A percentile compares a stretch with the other conserved stretches of the same genome.
phyloP scores from a whole-genome alignment of 768 basidiomycete species.

The Pisolithus tinctorius region DNA sequence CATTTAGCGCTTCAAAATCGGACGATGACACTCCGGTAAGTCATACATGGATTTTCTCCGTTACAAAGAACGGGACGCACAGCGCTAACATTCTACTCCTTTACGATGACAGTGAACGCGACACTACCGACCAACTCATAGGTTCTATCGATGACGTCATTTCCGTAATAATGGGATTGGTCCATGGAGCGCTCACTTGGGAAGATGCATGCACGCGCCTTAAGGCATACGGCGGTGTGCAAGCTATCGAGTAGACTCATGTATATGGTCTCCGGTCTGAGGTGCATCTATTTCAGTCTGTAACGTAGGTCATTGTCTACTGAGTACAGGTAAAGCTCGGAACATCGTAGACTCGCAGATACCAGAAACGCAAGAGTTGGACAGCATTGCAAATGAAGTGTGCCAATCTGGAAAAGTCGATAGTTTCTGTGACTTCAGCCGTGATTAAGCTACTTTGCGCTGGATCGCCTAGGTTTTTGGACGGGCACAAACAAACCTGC shows the following conservation, averaged over 20 bases:
- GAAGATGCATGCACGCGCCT: constrained; percentile 61
- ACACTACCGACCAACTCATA: constrained; percentile 90
- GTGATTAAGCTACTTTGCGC: too few relatives aligned
- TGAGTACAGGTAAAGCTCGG: too few relatives aligned
- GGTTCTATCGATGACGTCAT: constrained; percentile 88
- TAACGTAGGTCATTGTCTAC: too few relatives aligned
- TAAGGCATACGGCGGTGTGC: constrained; percentile 81
- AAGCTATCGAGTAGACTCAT: constrained; percentile 54
- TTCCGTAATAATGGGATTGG: constrained; percentile 68
- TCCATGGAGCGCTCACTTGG: constrained; percentile 74
- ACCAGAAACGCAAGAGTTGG: too few relatives aligned
- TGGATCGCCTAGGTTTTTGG: too few relatives aligned
- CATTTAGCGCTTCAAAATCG: constrained; percentile 76
- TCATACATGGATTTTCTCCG: constrained; percentile 8
- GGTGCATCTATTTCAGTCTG: too few relatives aligned
- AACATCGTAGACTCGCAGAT: too few relatives aligned
- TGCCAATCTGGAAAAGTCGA: too few relatives aligned
- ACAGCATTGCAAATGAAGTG: too few relatives aligned
- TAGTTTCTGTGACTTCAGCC: too few relatives aligned
- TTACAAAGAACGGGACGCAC: background rate
- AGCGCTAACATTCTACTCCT: background rate
- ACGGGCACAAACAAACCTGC: too few relatives aligned
- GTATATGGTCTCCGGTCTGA: too few relatives aligned
- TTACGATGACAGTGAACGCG: constrained; percentile 64
- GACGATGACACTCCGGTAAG: constrained; percentile 90